Evolutionary conservation across 1,139 yeast genomes (phyloP), one percentile per base, ranked within the genome.

Genomic region (Taiozyma sp.): DNA sequence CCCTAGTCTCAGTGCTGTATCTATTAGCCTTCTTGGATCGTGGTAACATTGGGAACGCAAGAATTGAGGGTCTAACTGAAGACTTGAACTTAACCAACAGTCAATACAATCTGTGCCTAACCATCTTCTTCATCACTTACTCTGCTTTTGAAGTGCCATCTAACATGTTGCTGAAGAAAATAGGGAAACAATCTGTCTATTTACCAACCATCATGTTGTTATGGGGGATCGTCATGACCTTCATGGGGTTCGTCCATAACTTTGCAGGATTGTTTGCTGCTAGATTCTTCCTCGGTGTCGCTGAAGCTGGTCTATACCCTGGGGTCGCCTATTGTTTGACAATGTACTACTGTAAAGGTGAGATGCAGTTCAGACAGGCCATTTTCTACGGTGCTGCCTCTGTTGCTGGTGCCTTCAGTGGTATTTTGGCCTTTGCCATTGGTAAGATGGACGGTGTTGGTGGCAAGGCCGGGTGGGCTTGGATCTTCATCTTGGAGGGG

Each of bases 401-500:
- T 47, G 69, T 78, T 57, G 73, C 80, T 30, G 76, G 78, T 53
- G 83, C 82, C 0, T 78, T 77, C 58, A 66, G 76, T 46, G 82
- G 83, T 23, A 68, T 78, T 43, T 66, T 79, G 40, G 70, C 74
- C 3, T 69, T 64, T 45, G 75, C 71, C 30, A 64, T 70, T 39
- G 63, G 62, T 30, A 64, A 67, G 48, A 64, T 70, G 65, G 60
- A 64, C 46, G 71, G 70, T 34, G 63, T 64, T 39, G 68, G 70
- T 16, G 70, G 71, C 2, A 57, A 61, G 44, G 56, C 53, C 14
- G 69, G 83, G 9, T 82, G 87, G 87, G 69, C 78, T 63, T 82
- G 86, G 85, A 69, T 81, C 54, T 80, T 80, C 60, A 71, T 80
- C 48, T 66, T 82, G 46, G 85, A 81, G 58, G 86, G 86, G 13